These are phyloP conservation scores for Misopates orontium DNA, from an alignment of 257 asterid species.

Conservation along the genomic window DNA sequence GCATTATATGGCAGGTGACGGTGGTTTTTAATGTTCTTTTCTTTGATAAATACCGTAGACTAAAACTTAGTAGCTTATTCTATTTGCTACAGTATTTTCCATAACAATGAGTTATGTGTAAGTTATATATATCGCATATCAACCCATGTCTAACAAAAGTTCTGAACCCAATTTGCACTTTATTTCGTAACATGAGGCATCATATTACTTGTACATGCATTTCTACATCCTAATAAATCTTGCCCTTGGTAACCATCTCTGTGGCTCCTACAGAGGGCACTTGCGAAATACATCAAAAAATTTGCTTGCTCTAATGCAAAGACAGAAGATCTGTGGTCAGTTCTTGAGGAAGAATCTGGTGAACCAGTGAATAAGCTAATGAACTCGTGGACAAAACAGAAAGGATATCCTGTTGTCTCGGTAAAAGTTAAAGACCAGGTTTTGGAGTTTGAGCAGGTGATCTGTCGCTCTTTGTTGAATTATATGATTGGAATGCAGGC, in stretches of 20 bases:
- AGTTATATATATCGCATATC: no score
- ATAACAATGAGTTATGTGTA: no score
- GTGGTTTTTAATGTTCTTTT: no score
- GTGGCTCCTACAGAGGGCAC: constrained; percentile 63
- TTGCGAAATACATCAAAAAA: constrained; percentile 81
- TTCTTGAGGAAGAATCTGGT: constrained; percentile 85
- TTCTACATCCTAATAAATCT: background rate
- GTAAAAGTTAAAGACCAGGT: constrained; percentile 64
- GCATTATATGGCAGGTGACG: no score
- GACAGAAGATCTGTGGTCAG: constrained; percentile 96
- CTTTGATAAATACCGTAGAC: no score
- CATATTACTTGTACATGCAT: background rate
- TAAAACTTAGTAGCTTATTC: no score
- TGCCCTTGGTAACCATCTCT: constrained; percentile 11
- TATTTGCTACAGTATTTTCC: no score
- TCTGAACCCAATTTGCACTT: background rate
- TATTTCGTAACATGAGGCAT: background rate
- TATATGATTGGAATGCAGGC: background rate
- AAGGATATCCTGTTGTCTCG: constrained; percentile 89
- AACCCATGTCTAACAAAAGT: no score
- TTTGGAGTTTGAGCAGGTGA: constrained; percentile 89
- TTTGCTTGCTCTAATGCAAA: constrained; percentile 87
- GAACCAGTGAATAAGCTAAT: constrained; percentile 88
- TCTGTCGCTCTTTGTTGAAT: constrained; percentile 19
- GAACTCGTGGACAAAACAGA: constrained; percentile 93